These are phyloP conservation scores for Ochetophila trinervis DNA, from an alignment of 306 rosid genomes.

Conservation along the genomic window DNA sequence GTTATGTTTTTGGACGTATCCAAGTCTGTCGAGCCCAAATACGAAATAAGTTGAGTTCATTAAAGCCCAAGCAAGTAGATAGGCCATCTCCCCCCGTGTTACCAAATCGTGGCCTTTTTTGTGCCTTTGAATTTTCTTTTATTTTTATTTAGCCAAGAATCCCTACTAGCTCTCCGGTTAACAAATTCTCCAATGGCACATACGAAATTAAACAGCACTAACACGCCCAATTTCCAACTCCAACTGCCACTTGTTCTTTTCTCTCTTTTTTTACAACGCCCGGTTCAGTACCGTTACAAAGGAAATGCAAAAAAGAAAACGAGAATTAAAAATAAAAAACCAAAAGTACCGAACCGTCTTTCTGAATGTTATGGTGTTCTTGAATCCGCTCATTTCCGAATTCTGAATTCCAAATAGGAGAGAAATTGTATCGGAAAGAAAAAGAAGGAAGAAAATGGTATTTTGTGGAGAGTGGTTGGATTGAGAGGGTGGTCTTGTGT, in stretches of 20 bases:
- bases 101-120: background rate
- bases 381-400: no score
- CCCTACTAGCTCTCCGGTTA: conserved; percentile 11
- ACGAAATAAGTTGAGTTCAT: no score
- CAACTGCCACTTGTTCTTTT: conserved; percentile 35
- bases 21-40: no score
- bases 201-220: conserved; percentile 18
- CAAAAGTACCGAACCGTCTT: background rate
- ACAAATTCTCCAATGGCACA: conserved; percentile 3
- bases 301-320: background rate
- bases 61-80: no score
- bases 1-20: no score
- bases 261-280: conserved; percentile 31
- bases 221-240: conserved; percentile 18
- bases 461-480: no score
- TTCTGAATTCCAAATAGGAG: no score
- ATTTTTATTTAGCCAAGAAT: conserved; percentile 1
- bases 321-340: no score
- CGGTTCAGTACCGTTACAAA: conserved; percentile 23
- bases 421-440: no score
- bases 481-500: background rate
- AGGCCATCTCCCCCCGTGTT: no score
- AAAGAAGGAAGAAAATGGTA: no score
- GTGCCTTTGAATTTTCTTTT: background rate
- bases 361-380: background rate